Conservation (phyloP, 2,329 filamentous ascomycete species). For the Penicillium sp. region DNA sequence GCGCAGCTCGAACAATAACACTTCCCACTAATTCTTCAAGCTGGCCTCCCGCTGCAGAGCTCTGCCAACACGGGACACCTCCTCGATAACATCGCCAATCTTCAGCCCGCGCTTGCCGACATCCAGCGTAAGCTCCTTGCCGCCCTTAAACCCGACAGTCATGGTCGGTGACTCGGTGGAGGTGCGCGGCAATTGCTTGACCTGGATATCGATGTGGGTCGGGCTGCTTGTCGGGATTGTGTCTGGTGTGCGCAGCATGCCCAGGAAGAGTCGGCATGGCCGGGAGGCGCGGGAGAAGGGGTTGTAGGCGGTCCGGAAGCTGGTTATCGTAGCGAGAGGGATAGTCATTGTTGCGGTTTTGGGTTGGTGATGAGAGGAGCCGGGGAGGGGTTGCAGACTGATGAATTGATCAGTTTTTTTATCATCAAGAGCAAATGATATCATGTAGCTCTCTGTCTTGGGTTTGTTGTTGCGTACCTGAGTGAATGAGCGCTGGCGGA, state of each 20-base stretch:
- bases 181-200: constrained; percentile 62
- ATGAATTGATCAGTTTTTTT: not conserved
- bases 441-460: not conserved
- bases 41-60: constrained; percentile 73
- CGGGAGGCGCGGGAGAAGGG: constrained; percentile 74
- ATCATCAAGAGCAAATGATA: not conserved
- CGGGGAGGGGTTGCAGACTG: not conserved
- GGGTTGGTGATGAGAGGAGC: not conserved
- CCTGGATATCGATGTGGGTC: constrained; percentile 64
- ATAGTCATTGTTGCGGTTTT: constrained; percentile 27
- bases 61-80: constrained; percentile 83
- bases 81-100: constrained; percentile 77
- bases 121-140: constrained; percentile 78
- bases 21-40: constrained; percentile 43
- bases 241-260: constrained; percentile 71
- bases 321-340: constrained; percentile 48
- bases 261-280: constrained; percentile 79
- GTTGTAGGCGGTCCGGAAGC: constrained; percentile 80
- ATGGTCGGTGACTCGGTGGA: constrained; percentile 62
- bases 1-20: constrained; percentile 8
- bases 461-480: constrained; percentile 5
- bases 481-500: constrained; percentile 1
- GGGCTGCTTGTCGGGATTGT: constrained; percentile 70
- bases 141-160: constrained; percentile 85
- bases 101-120: constrained; percentile 67